Evolutionary conservation across 352 stramenopile species (phyloP).

Genomic region (Phytophthora sojae): DNA sequence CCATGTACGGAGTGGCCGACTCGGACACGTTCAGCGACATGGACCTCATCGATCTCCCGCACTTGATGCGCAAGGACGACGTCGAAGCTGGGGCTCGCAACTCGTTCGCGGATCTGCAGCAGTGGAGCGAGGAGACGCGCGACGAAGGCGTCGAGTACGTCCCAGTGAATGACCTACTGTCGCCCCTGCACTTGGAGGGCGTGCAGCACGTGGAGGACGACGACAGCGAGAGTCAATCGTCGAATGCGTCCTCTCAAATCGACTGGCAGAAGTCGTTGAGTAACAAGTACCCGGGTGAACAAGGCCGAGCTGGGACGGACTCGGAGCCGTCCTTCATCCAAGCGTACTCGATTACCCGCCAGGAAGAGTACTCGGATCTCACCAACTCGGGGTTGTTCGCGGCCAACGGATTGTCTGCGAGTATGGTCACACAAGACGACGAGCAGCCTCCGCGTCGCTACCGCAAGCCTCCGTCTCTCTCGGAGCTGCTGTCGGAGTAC

Average conservation of each 20-base stretch:
- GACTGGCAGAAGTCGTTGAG: constrained; percentile 30
- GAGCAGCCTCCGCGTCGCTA: constrained; percentile 37
- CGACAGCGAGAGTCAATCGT: constrained; percentile 47
- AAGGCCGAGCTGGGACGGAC: constrained; percentile 13
- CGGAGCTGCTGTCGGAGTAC: constrained; percentile 75
- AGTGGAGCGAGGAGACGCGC: constrained; percentile 35
- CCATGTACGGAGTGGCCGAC: constrained; percentile 59
- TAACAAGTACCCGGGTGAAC: constrained; percentile 10
- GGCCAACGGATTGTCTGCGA: constrained; percentile 30
- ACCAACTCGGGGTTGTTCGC: constrained; percentile 36
- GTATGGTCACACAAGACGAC: constrained; percentile 33
- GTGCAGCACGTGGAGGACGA: constrained; percentile 39
- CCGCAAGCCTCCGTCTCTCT: constrained; percentile 49
- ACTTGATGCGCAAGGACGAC: constrained; percentile 76
- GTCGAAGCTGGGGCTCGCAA: constrained; percentile 30
- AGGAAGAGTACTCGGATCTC: constrained; percentile 39
- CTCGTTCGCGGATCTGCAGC: constrained; percentile 54
- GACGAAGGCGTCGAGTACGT: constrained; percentile 28
- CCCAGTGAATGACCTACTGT: constrained; percentile 36
- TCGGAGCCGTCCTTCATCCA: constrained; percentile 33
- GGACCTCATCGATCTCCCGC: constrained; percentile 72
- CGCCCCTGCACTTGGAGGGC: constrained; percentile 32
- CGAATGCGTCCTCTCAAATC: constrained; percentile 42
- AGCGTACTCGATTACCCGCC: constrained; percentile 27
- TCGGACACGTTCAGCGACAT: constrained; percentile 83